Base-by-base conservation (phyloP, 176 grass and related monocot genomes). In the Secale cereale region DNA sequence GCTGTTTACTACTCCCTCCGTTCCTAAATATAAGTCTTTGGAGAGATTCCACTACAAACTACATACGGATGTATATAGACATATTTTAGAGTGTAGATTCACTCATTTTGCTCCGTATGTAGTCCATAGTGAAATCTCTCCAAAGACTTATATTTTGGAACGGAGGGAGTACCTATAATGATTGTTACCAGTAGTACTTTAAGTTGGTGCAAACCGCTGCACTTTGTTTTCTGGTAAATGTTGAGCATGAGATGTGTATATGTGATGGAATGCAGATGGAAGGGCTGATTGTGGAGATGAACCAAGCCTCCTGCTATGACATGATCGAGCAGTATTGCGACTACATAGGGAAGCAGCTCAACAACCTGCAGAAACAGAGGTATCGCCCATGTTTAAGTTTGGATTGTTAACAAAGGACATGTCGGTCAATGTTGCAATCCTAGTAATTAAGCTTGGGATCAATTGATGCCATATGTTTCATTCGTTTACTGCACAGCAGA, bases 311-410 rank as follows among this genome's bases (percentile, higher is more conserved):
- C 13, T 95, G 91, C 84, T 98, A 95, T 45, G 93, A 94, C 77
- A 89, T 89, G 86, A 98, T 98, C 17, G 96, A 95, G 73, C 71
- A 92, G 77, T 98, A 81, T 69, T 95, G 89, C 7, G 91, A 93
- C 40, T 78, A 82, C 63, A 85, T 98, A 81, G 83, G 76, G 85
- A 95, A 87, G 86, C 89, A 89, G 85, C 96, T 98, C 86, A 85
- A 89, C 39, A 81, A 27, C 80, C 30, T 98, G 39, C 89, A 94
- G 74, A 98, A 98, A 50, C 87, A 93, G 85, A 98, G 83, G 96
- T 98, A 93, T 27, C 10, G 75, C 2, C 41, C 26, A 57, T 72
- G 61, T 8, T 54, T 72, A 32, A 0, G 48, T 0, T 46, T 23
- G 16, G 23, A 27, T 82, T 81, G 57, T 25, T 30, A 57, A 48